Percentiles rank a stretch among this genome's conserved stretches.
Evolutionary conservation across 371 early-diverging fungal genomes (phyloP).

Genomic region (Choanephora cucurbitarum): DNA sequence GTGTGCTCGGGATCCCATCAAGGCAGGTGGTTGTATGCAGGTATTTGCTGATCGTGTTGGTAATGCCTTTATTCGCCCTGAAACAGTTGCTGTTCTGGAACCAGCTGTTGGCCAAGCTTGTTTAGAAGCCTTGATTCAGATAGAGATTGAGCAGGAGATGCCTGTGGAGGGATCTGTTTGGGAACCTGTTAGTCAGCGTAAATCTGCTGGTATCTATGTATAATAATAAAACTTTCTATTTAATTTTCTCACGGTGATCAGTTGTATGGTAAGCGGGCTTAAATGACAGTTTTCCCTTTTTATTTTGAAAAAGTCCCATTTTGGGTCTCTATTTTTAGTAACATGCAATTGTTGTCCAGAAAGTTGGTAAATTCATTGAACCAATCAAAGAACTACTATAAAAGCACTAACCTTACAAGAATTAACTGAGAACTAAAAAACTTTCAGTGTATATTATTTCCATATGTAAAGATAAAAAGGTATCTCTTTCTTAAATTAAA

Average conservation of each 20-base stretch:
- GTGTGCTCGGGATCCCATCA: constrained; percentile 39
- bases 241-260: neutral
- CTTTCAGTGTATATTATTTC: too few species aligned
- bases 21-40: constrained; percentile 83
- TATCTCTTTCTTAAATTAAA: too few species aligned
- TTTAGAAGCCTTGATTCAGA: constrained; percentile 70
- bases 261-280: neutral
- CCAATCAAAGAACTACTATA: too few species aligned
- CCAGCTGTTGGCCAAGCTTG: constrained; percentile 69
- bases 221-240: neutral
- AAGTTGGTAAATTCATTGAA: too few species aligned
- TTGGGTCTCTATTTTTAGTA: too few species aligned
- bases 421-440: too few species aligned
- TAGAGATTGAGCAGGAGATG: constrained; percentile 47
- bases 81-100: constrained; percentile 61
- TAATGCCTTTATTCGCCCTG: constrained; percentile 75
- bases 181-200: constrained; percentile 36
- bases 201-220: neutral
- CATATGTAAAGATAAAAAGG: too few species aligned
- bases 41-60: constrained; percentile 81
- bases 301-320: too few species aligned
- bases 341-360: too few species aligned
- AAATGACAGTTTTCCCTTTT: neutral
- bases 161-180: constrained; percentile 66
- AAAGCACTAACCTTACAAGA: too few species aligned